Percentiles rank a stretch among this genome's conserved stretches.
Conservation (phyloP, 2,329 filamentous ascomycete genomes). For the Colletotrichum musicola region DNA sequence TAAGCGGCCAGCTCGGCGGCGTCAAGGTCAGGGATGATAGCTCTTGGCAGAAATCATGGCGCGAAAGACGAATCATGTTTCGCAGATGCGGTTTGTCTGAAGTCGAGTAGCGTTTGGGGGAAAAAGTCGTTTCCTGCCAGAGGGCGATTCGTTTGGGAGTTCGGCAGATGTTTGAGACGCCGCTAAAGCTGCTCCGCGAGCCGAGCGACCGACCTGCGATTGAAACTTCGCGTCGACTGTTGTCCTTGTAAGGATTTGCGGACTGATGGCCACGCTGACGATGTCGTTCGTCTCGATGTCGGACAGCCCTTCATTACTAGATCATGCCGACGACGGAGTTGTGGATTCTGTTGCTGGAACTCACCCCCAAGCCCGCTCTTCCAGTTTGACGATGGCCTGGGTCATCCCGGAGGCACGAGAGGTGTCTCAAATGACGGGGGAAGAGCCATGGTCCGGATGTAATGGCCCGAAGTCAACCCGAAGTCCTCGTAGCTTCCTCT, state of each 20-base stretch:
- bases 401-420: slow-evolving; percentile 47
- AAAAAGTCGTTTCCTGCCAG: neutral
- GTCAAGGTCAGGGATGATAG: neutral
- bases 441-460: too few species aligned
- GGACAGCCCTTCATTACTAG: slow-evolving; percentile 39
- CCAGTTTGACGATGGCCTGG: slow-evolving; percentile 61
- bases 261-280: slow-evolving; percentile 62
- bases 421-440: slow-evolving; percentile 59
- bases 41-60: neutral
- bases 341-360: slow-evolving; percentile 60
- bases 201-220: too few species aligned
- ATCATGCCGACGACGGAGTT: slow-evolving; percentile 60
- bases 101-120: slow-evolving; percentile 13
- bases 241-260: too few species aligned
- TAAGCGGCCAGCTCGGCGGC: neutral
- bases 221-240: too few species aligned
- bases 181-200: neutral
- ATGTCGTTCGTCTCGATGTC: slow-evolving; percentile 51
- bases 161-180: slow-evolving; percentile 2
- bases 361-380: slow-evolving; percentile 61
- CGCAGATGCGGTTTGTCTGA: slow-evolving; percentile 5
- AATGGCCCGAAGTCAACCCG: too few species aligned
- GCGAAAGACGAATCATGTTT: neutral
- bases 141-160: neutral
- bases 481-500: too few species aligned